phyloP scores from a whole-genome alignment of 106 monocot species.

The Dioscorea alata region DNA sequence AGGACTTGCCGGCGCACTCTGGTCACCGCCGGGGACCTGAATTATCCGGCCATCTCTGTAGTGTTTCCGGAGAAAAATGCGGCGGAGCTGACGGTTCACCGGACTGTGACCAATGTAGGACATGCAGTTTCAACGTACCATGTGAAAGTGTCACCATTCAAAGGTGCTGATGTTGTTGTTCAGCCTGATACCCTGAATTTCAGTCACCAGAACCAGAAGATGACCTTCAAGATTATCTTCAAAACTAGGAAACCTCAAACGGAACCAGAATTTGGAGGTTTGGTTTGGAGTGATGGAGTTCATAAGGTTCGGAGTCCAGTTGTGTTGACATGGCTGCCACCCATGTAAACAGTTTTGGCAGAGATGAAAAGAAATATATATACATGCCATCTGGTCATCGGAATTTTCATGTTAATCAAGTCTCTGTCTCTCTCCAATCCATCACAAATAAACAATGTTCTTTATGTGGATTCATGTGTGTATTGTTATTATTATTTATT shows the following conservation, averaged over 20 bases:
- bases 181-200: conserved; percentile 57
- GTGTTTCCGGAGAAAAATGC: conserved; percentile 29
- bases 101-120: conserved; percentile 81
- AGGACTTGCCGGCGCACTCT: conserved; percentile 50
- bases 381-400: too few relatives aligned
- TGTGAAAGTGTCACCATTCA: conserved; percentile 43
- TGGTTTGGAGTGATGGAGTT: conserved; percentile 50
- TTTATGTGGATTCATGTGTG: too few relatives aligned
- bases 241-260: conserved; percentile 25
- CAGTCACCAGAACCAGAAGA: conserved; percentile 57
- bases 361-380: too few relatives aligned
- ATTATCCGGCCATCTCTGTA: conserved; percentile 91
- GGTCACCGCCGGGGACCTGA: conserved; percentile 57
- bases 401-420: too few relatives aligned
- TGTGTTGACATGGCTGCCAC: conserved; percentile 41
- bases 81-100: conserved; percentile 31
- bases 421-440: too few relatives aligned
- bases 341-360: conserved; percentile 17
- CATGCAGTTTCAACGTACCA: conserved; percentile 49
- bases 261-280: conserved; percentile 42
- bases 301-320: conserved; percentile 46
- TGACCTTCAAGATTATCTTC: conserved; percentile 60
- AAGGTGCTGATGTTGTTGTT: conserved; percentile 52
- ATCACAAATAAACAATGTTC: too few relatives aligned
- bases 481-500: too few relatives aligned